Evolutionary conservation across 2,329 filamentous ascomycete species (phyloP).

Genomic region (Fusarium decemcellulare): DNA sequence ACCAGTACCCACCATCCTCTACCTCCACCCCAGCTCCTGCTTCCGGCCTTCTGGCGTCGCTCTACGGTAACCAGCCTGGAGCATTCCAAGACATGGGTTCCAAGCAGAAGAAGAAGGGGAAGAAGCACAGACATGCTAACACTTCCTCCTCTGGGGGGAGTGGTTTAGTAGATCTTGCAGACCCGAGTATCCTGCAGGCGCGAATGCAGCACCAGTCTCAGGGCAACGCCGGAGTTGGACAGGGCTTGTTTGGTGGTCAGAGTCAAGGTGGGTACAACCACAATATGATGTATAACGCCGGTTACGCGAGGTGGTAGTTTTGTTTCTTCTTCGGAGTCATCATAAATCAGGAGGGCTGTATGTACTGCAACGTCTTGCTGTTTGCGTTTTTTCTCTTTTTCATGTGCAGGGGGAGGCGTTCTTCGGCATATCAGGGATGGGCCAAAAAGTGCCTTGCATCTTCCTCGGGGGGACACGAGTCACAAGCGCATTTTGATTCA

Average conservation of each 20-base stretch:
- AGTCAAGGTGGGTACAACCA: slow-evolving; percentile 96
- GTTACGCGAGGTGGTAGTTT: slow-evolving; percentile 77
- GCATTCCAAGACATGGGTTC: slow-evolving; percentile 91
- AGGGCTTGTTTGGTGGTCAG: slow-evolving; percentile 91
- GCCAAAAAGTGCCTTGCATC: slow-evolving; percentile 41
- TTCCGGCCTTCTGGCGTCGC: slow-evolving; percentile 90
- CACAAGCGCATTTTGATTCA: slow-evolving; percentile 50
- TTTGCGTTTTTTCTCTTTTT: slow-evolving; percentile 36
- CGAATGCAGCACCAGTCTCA: slow-evolving; percentile 92
- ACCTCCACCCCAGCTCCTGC: slow-evolving; percentile 89
- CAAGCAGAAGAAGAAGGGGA: slow-evolving; percentile 99
- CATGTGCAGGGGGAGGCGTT: slow-evolving; percentile 48
- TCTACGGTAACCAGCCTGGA: slow-evolving; percentile 89
- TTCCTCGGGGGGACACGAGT: slow-evolving; percentile 48
- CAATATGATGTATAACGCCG: slow-evolving; percentile 85
- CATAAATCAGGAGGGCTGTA: slow-evolving; percentile 32
- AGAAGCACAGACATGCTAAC: slow-evolving; percentile 99
- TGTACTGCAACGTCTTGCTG: slow-evolving; percentile 44
- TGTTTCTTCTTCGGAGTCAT: slow-evolving; percentile 31
- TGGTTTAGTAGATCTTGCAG: slow-evolving; percentile 99
- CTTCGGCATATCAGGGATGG: slow-evolving; percentile 45
- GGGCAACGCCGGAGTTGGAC: slow-evolving; percentile 86
- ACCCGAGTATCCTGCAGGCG: slow-evolving; percentile 99
- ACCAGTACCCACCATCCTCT: slow-evolving; percentile 86
- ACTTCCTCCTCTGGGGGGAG: slow-evolving; percentile 99